Conservation (phyloP, 176 grass and related monocot species). For the Phoenix roebelenii region DNA sequence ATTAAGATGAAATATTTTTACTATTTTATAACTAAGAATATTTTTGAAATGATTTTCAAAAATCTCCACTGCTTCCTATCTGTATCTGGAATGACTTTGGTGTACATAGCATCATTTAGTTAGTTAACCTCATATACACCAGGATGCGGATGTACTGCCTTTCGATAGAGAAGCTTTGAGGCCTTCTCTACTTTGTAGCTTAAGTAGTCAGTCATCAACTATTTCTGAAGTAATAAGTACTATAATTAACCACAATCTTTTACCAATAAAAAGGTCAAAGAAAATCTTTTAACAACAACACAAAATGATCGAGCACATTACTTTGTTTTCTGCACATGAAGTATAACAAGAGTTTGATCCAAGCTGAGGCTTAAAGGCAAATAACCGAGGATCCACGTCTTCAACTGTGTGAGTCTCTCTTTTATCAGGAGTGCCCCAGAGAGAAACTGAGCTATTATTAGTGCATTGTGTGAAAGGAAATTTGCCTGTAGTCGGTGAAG, state of each 20-base stretch:
- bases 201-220: no score
- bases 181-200: no score
- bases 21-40: no score
- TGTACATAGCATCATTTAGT: no score
- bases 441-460: slow-evolving; percentile 19
- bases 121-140: no score
- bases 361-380: slow-evolving; percentile 57
- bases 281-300: background rate
- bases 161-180: no score
- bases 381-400: slow-evolving; percentile 32
- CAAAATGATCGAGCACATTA: slow-evolving; percentile 5
- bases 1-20: no score
- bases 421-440: background rate
- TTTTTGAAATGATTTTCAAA: no score
- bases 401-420: slow-evolving; percentile 28
- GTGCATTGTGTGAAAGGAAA: slow-evolving; percentile 40
- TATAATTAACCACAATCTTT: background rate
- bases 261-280: background rate
- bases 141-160: no score
- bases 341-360: slow-evolving; percentile 29
- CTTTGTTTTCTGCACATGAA: slow-evolving; percentile 50
- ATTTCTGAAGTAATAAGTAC: no score
- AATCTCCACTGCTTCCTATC: no score
- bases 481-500: slow-evolving; percentile 86
- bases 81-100: no score